Conservation (phyloP, 805 yeast genomes). For the Scheffersomyces lignosus region DNA sequence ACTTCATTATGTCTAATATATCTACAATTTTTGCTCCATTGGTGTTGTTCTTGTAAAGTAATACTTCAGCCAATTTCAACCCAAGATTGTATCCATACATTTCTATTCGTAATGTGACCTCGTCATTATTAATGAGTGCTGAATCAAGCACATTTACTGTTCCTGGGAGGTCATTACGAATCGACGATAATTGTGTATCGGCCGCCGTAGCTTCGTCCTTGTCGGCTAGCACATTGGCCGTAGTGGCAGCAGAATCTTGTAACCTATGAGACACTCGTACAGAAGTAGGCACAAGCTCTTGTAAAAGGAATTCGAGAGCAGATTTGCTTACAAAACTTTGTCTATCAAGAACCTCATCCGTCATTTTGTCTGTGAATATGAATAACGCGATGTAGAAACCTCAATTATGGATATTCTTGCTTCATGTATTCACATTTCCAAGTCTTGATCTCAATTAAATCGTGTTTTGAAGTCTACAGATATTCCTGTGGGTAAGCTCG, state of each 20-base stretch:
- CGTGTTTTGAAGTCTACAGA: background rate
- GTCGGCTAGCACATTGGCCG: constrained; percentile 11
- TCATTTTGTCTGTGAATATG: too few species aligned
- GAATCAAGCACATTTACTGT: constrained; percentile 41
- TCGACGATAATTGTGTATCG: constrained; percentile 25
- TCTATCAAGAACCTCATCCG: constrained; percentile 20
- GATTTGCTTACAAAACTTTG: constrained; percentile 50
- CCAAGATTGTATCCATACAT: constrained; percentile 73
- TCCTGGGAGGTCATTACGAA: constrained; percentile 41
- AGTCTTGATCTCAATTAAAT: constrained; percentile 5
- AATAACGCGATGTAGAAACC: constrained; percentile 2
- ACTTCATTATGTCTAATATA: constrained; percentile 82
- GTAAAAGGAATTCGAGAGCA: constrained; percentile 63
- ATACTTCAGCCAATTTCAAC: constrained; percentile 49
- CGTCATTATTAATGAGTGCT: constrained; percentile 41
- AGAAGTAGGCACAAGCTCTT: constrained; percentile 75
- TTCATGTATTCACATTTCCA: background rate
- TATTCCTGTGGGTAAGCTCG: background rate
- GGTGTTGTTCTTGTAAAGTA: constrained; percentile 40
- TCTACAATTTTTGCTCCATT: constrained; percentile 49
- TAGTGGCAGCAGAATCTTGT: constrained; percentile 16
- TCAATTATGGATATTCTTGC: background rate
- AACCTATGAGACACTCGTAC: constrained; percentile 58
- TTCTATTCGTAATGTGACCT: constrained; percentile 61
- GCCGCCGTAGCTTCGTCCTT: constrained; percentile 24